These are phyloP conservation scores for Saccharata proteae DNA, from an alignment of 2,329 filamentous ascomycete genomes.

Conservation along the genomic window DNA sequence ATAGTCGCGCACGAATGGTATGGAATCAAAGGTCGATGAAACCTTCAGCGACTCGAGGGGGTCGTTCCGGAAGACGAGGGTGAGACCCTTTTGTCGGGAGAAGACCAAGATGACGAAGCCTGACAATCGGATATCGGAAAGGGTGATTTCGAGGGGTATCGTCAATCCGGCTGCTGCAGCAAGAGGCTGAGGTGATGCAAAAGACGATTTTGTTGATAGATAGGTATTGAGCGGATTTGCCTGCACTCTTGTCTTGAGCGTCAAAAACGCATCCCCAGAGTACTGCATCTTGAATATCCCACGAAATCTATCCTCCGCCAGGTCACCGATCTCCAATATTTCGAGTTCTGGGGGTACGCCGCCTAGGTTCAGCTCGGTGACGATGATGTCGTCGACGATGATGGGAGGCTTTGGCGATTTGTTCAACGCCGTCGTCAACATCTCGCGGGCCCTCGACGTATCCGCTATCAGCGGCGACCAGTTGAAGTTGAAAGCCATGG, in stretches of 20 bases:
- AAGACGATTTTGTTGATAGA: conserved; percentile 77
- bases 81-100: conserved; percentile 92
- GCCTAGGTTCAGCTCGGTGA: conserved; percentile 93
- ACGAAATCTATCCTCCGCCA: conserved; percentile 91
- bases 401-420: conserved; percentile 97
- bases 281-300: conserved; percentile 99
- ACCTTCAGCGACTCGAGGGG: conserved; percentile 96
- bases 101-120: conserved; percentile 98
- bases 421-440: conserved; percentile 89
- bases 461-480: conserved; percentile 98
- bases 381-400: conserved; percentile 97
- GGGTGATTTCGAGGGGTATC: conserved; percentile 91
- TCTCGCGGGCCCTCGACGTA: conserved; percentile 79
- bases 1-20: conserved; percentile 95
- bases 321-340: conserved; percentile 92
- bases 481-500: conserved; percentile 99
- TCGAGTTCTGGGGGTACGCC: conserved; percentile 90
- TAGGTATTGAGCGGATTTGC: conserved; percentile 97
- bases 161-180: conserved; percentile 86
- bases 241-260: conserved; percentile 89
- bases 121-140: conserved; percentile 90
- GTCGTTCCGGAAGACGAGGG: conserved; percentile 94
- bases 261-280: conserved; percentile 86
- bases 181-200: conserved; percentile 84
- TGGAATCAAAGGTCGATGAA: conserved; percentile 96